Evolutionary conservation across 768 basidiomycete genomes (phyloP).

Genomic region (Leucosporidium yakuticum): DNA sequence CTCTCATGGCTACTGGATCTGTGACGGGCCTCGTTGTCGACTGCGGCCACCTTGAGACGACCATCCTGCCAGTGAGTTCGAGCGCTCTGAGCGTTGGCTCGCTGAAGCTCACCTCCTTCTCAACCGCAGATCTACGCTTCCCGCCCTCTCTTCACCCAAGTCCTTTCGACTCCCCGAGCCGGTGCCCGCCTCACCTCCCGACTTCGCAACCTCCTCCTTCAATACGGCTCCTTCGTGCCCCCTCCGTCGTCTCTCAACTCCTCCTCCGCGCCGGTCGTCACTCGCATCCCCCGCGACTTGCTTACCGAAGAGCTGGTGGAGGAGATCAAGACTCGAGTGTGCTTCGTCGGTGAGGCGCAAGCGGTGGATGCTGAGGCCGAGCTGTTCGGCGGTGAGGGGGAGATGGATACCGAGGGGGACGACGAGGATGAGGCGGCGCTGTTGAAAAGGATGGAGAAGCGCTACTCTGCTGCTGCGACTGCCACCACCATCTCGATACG

Average conservation of each 20-base stretch:
- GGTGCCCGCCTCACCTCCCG: constrained; percentile 75
- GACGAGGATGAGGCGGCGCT: not conserved
- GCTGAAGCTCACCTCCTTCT: not conserved
- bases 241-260: constrained; percentile 67
- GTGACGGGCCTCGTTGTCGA: constrained; percentile 92
- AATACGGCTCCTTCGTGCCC: constrained; percentile 78
- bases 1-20: constrained; percentile 75
- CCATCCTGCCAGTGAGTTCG: constrained; percentile 68
- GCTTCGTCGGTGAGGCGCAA: constrained; percentile 65
- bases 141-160: constrained; percentile 73
- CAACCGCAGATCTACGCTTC: constrained; percentile 72
- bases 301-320: constrained; percentile 76
- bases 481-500: constrained; percentile 27
- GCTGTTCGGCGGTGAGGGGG: not conserved
- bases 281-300: constrained; percentile 68
- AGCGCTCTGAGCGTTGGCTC: not conserved
- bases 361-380: not conserved
- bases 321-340: constrained; percentile 81
- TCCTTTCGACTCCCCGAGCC: constrained; percentile 79
- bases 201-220: constrained; percentile 69
- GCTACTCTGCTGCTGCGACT: constrained; percentile 3
- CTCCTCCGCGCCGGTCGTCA: constrained; percentile 52
- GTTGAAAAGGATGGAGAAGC: not conserved
- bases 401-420: not conserved
- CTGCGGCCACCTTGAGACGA: constrained; percentile 84